A percentile compares a stretch with the other conserved stretches of the same genome.
Conservation (phyloP, 164 flowering plant species). For the Sedum album region DNA sequence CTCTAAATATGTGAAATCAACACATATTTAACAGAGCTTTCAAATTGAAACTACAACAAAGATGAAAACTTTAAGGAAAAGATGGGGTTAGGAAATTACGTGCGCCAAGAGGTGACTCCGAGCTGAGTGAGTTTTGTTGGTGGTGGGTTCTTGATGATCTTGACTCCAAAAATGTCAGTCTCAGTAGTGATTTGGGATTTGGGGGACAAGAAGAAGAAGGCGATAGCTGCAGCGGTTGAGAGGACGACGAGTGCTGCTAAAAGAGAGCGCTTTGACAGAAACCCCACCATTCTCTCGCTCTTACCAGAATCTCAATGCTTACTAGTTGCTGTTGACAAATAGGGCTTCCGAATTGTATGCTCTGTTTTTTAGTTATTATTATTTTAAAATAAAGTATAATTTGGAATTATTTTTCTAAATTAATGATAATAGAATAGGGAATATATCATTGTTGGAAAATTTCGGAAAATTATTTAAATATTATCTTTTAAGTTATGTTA, state of each 20-base stretch:
- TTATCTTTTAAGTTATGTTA: no score
- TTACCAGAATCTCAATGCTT: not conserved
- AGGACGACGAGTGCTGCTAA: not conserved
- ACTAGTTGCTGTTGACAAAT: not conserved
- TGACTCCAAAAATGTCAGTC: conserved; percentile 13
- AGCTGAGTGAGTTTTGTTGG: conserved; percentile 9
- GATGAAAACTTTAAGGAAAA: not conserved
- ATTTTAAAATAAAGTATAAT: no score
- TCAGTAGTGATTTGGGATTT: not conserved
- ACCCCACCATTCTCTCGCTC: not conserved
- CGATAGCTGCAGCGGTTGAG: not conserved
- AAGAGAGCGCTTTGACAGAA: not conserved
- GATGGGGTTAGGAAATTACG: not conserved
- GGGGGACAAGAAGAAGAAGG: not conserved
- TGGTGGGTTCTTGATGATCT: conserved; percentile 8
- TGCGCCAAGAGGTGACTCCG: conserved; percentile 13
- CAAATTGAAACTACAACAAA: not conserved
- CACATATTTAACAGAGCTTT: not conserved
- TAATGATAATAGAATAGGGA: no score
- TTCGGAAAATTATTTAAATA: no score
- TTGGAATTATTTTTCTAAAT: no score
- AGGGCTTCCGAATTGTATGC: no score
- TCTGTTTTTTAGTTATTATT: no score
- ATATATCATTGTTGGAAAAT: no score
- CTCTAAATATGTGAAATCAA: no score